A percentile compares a stretch with the other conserved stretches of the same genome.
These are phyloP conservation scores for Leonotis leonurus DNA, from an alignment of 257 asterid species.

Conservation along the genomic window DNA sequence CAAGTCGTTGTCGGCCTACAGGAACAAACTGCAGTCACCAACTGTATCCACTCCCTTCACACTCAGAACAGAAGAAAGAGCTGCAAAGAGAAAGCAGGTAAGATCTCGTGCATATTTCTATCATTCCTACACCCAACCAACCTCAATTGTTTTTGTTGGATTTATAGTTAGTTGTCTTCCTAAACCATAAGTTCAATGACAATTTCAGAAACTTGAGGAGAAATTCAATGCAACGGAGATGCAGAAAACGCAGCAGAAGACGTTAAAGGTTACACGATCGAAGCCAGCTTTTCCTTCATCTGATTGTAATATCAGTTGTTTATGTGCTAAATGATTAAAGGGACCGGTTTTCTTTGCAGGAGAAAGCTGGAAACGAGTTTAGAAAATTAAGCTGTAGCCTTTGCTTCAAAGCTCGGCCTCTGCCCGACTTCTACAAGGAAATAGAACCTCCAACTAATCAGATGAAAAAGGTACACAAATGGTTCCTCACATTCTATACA, in stretches of 20 bases:
- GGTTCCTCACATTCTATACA: neutral
- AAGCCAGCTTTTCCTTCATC: neutral
- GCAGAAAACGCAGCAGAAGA: conserved; percentile 51
- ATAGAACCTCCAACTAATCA: conserved; percentile 33
- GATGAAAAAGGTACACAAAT: conserved; percentile 31
- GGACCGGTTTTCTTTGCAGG: conserved; percentile 38
- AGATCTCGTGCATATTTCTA: conserved; percentile 1
- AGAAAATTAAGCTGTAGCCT: conserved; percentile 58
- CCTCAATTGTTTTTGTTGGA: neutral
- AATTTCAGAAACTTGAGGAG: conserved; percentile 65
- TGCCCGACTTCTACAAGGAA: conserved; percentile 67
- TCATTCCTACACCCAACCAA: neutral
- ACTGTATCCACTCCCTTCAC: conserved; percentile 50
- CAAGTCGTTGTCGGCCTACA: conserved; percentile 56
- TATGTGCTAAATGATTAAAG: neutral
- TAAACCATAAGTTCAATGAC: neutral
- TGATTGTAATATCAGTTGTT: neutral
- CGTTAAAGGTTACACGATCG: conserved; percentile 37
- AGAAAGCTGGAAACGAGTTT: conserved; percentile 63
- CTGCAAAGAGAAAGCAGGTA: conserved; percentile 87
- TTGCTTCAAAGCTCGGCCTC: conserved; percentile 81
- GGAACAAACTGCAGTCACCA: conserved; percentile 67
- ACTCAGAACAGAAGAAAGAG: conserved; percentile 81
- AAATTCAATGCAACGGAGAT: conserved; percentile 53
- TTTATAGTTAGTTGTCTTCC: neutral